phyloP scores from a whole-genome alignment of 164 flowering plant species.

The Annona cherimola region DNA sequence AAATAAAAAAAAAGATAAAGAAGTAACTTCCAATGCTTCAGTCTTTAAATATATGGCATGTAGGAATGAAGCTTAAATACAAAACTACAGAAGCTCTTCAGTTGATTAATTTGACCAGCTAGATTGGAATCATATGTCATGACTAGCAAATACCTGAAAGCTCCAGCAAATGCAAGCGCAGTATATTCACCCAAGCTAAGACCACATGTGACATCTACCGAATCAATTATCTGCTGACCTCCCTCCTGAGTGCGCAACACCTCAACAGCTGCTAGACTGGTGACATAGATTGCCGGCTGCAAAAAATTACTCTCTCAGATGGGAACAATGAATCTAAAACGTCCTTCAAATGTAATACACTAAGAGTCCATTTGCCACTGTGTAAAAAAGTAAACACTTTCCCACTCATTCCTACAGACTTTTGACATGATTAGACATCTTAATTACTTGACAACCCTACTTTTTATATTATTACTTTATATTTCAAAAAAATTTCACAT shows the following conservation, averaged over 20 bases:
- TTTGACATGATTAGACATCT: too few species aligned
- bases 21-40: not conserved
- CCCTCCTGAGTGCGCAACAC: slow-evolving; percentile 85
- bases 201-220: slow-evolving; percentile 97
- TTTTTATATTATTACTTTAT: too few species aligned
- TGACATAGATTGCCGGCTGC: slow-evolving; percentile 98
- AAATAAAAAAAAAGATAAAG: not conserved
- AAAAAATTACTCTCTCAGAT: slow-evolving; percentile 6
- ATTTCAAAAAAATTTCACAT: too few species aligned
- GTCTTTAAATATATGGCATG: not conserved
- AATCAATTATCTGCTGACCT: slow-evolving; percentile 90
- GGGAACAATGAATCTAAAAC: too few species aligned
- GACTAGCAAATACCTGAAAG: slow-evolving; percentile 59
- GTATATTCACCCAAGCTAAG: slow-evolving; percentile 99
- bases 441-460: too few species aligned
- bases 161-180: slow-evolving; percentile 97
- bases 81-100: not conserved
- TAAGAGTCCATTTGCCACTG: not conserved
- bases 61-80: not conserved
- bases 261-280: slow-evolving; percentile 97
- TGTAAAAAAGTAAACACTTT: not conserved
- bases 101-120: not conserved
- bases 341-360: too few species aligned
- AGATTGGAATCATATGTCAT: not conserved
- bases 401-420: too few species aligned